Percentiles rank a stretch among this genome's conserved stretches.
These are phyloP conservation scores for Kodamaea anthophila DNA, from an alignment of 1,139 yeast species.

Conservation along the genomic window DNA sequence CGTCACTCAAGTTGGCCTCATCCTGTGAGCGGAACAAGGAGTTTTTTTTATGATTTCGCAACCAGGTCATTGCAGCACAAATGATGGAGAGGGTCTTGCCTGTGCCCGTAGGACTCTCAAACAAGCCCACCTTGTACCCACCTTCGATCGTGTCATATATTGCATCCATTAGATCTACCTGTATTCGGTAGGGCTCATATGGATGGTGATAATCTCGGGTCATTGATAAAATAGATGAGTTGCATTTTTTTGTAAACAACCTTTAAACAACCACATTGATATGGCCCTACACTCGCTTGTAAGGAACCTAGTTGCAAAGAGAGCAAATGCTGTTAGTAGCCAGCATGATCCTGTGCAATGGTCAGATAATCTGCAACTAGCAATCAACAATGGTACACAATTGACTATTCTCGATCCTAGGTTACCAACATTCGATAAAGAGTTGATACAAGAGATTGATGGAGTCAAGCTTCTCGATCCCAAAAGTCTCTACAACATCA, in stretches of 20 bases:
- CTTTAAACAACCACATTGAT: no score
- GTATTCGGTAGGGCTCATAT: conserved; percentile 73
- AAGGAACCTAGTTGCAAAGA: conserved; percentile 15
- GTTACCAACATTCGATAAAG: conserved; percentile 30
- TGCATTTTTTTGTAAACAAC: conserved; percentile 2
- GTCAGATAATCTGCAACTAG: conserved; percentile 34
- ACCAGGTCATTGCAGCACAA: conserved; percentile 84
- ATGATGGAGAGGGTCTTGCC: conserved; percentile 87
- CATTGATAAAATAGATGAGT: not conserved
- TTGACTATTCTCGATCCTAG: conserved; percentile 35
- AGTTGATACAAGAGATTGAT: conserved; percentile 14
- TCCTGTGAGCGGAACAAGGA: conserved; percentile 32
- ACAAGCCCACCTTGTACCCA: conserved; percentile 65
- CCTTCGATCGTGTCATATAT: conserved; percentile 58
- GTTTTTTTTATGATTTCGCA: conserved; percentile 51
- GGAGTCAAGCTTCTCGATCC: conserved; percentile 19
- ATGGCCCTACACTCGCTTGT: conserved; percentile 11
- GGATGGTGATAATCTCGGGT: conserved; percentile 58
- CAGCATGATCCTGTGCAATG: conserved; percentile 30
- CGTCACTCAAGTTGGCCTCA: not conserved
- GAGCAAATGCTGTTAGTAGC: conserved; percentile 19
- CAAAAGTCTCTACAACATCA: conserved; percentile 23
- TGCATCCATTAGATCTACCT: conserved; percentile 67
- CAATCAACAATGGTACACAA: conserved; percentile 31
- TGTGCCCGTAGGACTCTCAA: conserved; percentile 94